phyloP scores from a whole-genome alignment of 2,329 filamentous ascomycete species.

The Trichoderma semiorbis region DNA sequence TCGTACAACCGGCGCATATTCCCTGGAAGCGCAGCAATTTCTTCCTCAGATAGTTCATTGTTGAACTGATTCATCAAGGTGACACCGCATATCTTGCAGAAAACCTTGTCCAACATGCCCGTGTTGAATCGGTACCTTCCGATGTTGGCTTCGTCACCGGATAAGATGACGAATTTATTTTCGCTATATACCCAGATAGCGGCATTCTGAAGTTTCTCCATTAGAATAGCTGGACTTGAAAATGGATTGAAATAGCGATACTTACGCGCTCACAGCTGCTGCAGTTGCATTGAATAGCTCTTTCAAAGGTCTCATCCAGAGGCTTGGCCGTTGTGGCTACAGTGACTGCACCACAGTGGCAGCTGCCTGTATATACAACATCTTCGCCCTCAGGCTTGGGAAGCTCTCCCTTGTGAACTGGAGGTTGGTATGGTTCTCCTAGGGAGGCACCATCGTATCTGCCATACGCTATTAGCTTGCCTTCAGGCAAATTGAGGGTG shows the following conservation, averaged over 20 bases:
- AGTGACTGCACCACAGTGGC: conserved; percentile 50
- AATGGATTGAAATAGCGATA: neutral
- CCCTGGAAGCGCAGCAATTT: conserved; percentile 34
- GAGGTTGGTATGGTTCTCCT: conserved; percentile 33
- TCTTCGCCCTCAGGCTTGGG: conserved; percentile 38
- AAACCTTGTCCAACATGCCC: conserved; percentile 37
- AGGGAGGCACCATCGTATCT: conserved; percentile 39
- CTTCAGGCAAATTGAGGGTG: neutral
- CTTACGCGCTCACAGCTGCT: conserved; percentile 46
- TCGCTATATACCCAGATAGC: conserved; percentile 44
- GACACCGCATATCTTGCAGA: conserved; percentile 49
- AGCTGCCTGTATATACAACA: conserved; percentile 47
- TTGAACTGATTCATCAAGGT: conserved; percentile 34
- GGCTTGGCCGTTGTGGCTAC: conserved; percentile 42
- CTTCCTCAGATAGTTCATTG: conserved; percentile 33
- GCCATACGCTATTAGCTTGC: neutral
- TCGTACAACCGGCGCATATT: conserved; percentile 15
- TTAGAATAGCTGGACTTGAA: neutral
- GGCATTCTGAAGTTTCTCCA: conserved; percentile 34
- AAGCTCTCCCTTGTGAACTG: conserved; percentile 39
- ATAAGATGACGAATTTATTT: conserved; percentile 38
- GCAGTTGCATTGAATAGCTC: conserved; percentile 47
- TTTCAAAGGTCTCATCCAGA: conserved; percentile 37
- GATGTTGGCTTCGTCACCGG: conserved; percentile 39
- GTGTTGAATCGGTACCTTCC: conserved; percentile 36